Evolutionary conservation across 768 basidiomycete species (phyloP), one percentile per base, ranked within the genome.

Genomic region (Suillus sp.): DNA sequence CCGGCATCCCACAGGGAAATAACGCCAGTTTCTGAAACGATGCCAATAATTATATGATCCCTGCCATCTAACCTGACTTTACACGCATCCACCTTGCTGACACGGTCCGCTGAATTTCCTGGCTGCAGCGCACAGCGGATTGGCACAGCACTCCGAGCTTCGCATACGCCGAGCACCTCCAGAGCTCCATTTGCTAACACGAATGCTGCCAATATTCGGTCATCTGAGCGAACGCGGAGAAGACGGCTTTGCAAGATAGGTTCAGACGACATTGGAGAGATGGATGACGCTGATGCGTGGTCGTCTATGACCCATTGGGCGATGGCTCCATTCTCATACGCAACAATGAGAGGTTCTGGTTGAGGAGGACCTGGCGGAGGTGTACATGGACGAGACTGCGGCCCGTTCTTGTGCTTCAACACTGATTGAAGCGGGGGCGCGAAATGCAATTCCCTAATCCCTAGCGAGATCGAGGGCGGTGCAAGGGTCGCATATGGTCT

Each of bases 1-100:
- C 76, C 68, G 9, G 80, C 85, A 69, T 93, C 91, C 92, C 92
- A 94, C 14, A 94, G 68, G 0, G 92, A 90, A 25, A 93, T 79
- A 11, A 84, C 78, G 11, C 92, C 92, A 1, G 83, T 80, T 58
- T 86, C 83, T 3, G 91, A 89, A 20, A 85, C 84, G 14, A 84
- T 83, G 45, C 80, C 86, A 18, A 92, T 72, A 64, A 93, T 79
- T 18, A 86, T 72, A 22, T 82, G 83, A 16, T 75, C 74, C 53
- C 72, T 77, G 7, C 84, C 85, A 42, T 80, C 83, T 58, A 90
- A 70, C 59, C 84, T 81, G 55, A 84, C 72, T 53, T 75, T 74
- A 66, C 84, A 86, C 4, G 83, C 83, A 71, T 87, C 81, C 25
- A 84, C 80, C 64, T 77, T 80, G 50, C 81, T 75, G 35, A 88